phyloP scores from a whole-genome alignment of 805 yeast genomes.

The Candida parachauliodes region DNA sequence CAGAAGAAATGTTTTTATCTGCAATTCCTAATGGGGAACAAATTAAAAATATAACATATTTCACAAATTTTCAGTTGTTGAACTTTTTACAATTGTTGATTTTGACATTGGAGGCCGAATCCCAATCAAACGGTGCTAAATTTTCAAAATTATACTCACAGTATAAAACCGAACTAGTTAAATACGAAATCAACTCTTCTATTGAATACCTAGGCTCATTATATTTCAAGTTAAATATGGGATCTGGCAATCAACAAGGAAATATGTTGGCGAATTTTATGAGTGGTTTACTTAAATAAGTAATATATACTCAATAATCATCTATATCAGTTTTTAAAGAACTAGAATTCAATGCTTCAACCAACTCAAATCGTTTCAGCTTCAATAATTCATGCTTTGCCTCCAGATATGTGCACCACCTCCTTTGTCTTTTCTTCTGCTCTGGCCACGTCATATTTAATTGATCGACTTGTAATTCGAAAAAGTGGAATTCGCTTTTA shows the following conservation, averaged over 20 bases:
- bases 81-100: constrained; percentile 70
- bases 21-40: constrained; percentile 16
- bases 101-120: constrained; percentile 50
- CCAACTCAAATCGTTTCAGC: constrained; percentile 64
- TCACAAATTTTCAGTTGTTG: constrained; percentile 43
- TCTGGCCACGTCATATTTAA: constrained; percentile 78
- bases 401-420: constrained; percentile 71
- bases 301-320: constrained; percentile 8
- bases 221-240: constrained; percentile 55
- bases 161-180: constrained; percentile 38
- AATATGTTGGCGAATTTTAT: constrained; percentile 58
- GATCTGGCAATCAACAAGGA: constrained; percentile 36
- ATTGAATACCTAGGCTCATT: constrained; percentile 56
- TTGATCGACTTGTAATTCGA: constrained; percentile 62
- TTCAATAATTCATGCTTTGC: constrained; percentile 56
- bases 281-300: constrained; percentile 48
- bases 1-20: constrained; percentile 22
- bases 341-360: constrained; percentile 59
- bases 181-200: constrained; percentile 39
- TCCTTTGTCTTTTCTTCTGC: constrained; percentile 51
- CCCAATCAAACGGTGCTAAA: constrained; percentile 34
- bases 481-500: constrained; percentile 83
- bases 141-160: constrained; percentile 51
- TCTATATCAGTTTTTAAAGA: constrained; percentile 39
- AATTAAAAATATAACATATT: constrained; percentile 28